Base-by-base conservation (phyloP, 2,329 filamentous ascomycete genomes). In the Monosporascus sp. region DNA sequence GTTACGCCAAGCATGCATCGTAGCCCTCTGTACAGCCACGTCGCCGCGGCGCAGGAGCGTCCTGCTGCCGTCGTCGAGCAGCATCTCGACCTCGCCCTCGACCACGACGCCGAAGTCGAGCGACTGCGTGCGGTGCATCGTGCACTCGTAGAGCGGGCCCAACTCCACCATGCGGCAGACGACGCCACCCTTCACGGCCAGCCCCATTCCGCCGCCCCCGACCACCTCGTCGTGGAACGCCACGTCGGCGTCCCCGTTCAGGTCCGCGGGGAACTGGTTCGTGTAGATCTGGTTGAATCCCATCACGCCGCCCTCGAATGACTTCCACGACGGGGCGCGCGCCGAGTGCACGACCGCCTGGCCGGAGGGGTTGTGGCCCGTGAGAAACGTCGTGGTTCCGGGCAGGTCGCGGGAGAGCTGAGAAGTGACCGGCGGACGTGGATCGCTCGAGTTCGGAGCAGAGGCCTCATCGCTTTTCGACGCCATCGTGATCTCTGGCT, bases 91-190 rank as follows among this genome's bases (percentile, higher is more conserved):
- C 58, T 73, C 70, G 1, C 80, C 80, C 58, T 83, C 79, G 7
- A 83, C 59, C 3, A 83, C 72, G 51, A 82, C 71, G 3, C 78
- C 80, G 56, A 78, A 82, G 59, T 83, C 80, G 3, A 83, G 65
- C 40, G 72, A 78, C 58, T 78, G 72, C 0, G 79, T 81, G 14
- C 79, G 73, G 58, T 83, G 80, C 72, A 81, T 78, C 19, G 74
- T 64, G 20, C 69, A 70, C 20, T 65, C 62, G 40, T 72, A 70
- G 3, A 65, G 67, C 0, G 78, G 78, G 0, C 68, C 68, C 58
- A 80, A 77, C 60, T 80, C 77, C 22, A 79, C 75, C 52, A 75
- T 69, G 2, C 76, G 71, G 27, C 71, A 72, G 0, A 78, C 72
- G 50, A 63, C 58, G 49, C 67, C 60, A 52, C 60, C 49, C 44